Evolutionary conservation across 805 yeast species (phyloP), one percentile per base, ranked within the genome.

Genomic region (Yamadazyma scolyti): DNA sequence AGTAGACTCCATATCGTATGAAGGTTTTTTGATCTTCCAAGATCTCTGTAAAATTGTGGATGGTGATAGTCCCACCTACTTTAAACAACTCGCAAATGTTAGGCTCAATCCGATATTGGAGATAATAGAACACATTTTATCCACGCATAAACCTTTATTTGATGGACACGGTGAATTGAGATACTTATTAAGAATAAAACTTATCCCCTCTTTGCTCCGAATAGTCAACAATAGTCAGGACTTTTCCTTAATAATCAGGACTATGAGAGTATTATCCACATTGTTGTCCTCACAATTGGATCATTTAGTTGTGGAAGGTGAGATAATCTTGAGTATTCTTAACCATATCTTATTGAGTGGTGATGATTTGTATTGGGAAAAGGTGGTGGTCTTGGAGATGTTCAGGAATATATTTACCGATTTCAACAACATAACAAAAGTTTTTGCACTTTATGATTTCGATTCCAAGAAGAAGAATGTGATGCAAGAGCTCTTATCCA

Each of bases 181-280:
- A 1, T 76, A 69, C 42, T 56, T 88, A 9, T 56, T 89, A 15
- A 65, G 90, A 47, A 71, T 76, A 1, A 73, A 78, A 35, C 72
- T 86, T 0, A 80, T 85, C 2, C 97, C 97, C 0, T 67, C 86
- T 7, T 59, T 90, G 12, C 59, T 93, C 14, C 60, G 93, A 25
- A 71, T 77, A 20, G 70, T 88, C 28, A 58, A 56, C 37, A 40
- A 52, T 69, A 86, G 9, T 50, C 68, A 68, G 22, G 79, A 72
- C 20, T 90, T 88, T 48, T 69, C 94, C 0, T 68, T 81, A 9
- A 73, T 78, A 28, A 81, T 84, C 2, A 70, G 97, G 42, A 82
- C 85, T 4, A 75, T 86, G 25, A 70, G 97, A 30, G 69, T 88
- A 7, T 68, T 86, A 10, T 67, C 71, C 22, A 60, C 87, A 4